Evolutionary conservation across 1,284 basidiomycete species (phyloP), one percentile per base, ranked within the genome.

Genomic region (Papiliotrema flavescens): DNA sequence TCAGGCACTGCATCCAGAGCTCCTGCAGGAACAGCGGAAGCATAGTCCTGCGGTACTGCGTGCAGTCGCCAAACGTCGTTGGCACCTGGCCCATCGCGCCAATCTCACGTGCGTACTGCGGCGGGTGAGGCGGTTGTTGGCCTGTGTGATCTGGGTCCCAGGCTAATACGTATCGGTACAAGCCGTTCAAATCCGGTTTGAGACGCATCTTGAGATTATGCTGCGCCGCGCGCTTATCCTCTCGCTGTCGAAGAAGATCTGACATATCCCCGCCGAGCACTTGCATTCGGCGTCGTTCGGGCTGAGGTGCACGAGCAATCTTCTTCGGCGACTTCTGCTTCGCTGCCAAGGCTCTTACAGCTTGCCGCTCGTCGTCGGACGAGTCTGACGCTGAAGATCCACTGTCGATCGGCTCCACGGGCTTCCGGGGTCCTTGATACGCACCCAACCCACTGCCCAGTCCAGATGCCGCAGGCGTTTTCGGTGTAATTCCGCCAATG

Each of bases 1-100:
- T 90, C 83, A 35, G 79, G 69, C 53, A 98, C 82, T 97, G 91
- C 28, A 88, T 85, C 94, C 96, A 98, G 60, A 89, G 87, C 76
- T 98, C 96, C 56, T 90, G 80, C 32, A 94, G 78, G 23, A 98
- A 79, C n/a, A 98, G 80, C 1, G 96, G 92, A 62, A 91, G 85
- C 68, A 96, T 92, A 24, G 87, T 79, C 24, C 79, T 78, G 40
- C 84, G 81, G 74, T 96, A 98, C 32, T 92, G 83, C 4, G 79
- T 71, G 50, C 85, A 82, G 55, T 83, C 81, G 2, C 66, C 65
- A 70, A 97, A 98, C 7, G 74, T 77, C 47, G 84, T 82, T 0
- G 88, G 88, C 3, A 95, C 81, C 3, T 73, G 75, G 7, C 66
- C 59, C 28, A 81, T 54, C 3, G 53, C 65, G 34, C 60, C 67